Conservation (phyloP, 306 rosid species). For the Inga laurina region DNA sequence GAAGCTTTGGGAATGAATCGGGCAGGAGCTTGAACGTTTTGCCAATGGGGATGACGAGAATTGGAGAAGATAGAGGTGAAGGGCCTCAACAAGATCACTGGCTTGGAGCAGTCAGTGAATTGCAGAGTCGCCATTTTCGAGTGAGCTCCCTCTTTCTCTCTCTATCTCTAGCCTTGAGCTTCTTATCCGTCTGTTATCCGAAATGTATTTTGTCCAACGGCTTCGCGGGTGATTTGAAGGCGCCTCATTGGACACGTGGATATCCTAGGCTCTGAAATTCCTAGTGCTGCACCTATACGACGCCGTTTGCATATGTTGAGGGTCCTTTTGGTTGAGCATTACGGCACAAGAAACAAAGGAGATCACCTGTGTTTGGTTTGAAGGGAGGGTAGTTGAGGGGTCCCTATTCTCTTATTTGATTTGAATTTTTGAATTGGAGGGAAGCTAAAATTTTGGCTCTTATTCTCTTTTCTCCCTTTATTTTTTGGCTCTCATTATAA, state of each 20-base stretch:
- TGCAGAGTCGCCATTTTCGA: slow-evolving; percentile 69
- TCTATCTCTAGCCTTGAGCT: background rate
- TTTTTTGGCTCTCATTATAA: too few species aligned
- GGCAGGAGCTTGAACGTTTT: background rate
- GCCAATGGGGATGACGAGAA: slow-evolving; percentile 30
- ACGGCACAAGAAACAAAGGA: too few species aligned
- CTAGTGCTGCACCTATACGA: background rate
- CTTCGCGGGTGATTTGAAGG: slow-evolving; percentile 62
- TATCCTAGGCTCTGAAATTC: background rate
- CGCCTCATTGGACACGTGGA: background rate
- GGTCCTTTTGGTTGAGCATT: too few species aligned
- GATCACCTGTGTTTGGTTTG: too few species aligned
- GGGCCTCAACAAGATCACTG: slow-evolving; percentile 45
- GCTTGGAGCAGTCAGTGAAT: slow-evolving; percentile 50
- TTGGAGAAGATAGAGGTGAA: slow-evolving; percentile 34
- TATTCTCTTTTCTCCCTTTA: too few species aligned
- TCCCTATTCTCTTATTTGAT: too few species aligned
- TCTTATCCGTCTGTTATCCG: slow-evolving; percentile 57
- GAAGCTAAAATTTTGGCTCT: too few species aligned
- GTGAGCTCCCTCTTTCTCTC: background rate
- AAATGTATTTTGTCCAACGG: slow-evolving; percentile 10
- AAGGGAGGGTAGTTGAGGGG: too few species aligned
- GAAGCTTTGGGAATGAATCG: slow-evolving; percentile 53
- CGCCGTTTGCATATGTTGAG: background rate
- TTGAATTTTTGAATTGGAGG: too few species aligned